Conservation (phyloP, 2,329 filamentous ascomycete species). For the Aspergillus ibericus region DNA sequence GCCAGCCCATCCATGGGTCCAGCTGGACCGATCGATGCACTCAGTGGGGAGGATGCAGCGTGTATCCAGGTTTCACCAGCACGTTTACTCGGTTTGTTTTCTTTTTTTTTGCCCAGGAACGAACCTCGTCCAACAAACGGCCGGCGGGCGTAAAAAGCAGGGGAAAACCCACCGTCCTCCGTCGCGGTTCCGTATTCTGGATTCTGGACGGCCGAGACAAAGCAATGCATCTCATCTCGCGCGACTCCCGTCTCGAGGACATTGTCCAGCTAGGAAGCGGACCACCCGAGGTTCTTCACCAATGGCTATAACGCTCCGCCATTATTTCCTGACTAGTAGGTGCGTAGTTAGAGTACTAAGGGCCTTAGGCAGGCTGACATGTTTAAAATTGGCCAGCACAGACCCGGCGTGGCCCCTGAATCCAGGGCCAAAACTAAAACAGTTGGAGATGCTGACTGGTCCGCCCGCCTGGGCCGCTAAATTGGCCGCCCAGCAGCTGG, state of each 20-base stretch:
- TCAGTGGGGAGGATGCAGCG: not conserved
- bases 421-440: not conserved
- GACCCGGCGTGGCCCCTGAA: not conserved
- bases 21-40: not conserved
- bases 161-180: not conserved
- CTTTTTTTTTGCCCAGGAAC: not conserved
- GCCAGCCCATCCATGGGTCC: conserved; percentile 2
- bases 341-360: too few relatives aligned
- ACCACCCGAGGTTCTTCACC: not conserved
- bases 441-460: not conserved
- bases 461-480: not conserved
- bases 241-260: too few relatives aligned
- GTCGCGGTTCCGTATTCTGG: too few relatives aligned
- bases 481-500: not conserved
- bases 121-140: not conserved
- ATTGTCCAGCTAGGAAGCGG: too few relatives aligned
- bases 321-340: not conserved
- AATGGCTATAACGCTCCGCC: not conserved
- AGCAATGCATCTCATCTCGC: too few relatives aligned
- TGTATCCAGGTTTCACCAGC: conserved; percentile 1
- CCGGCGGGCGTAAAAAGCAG: not conserved
- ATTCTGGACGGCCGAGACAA: too few relatives aligned
- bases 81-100: conserved; percentile 4
- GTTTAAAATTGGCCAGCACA: not conserved
- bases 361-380: not conserved